Base-by-base conservation (phyloP, 768 basidiomycete genomes). In the Strobilomyces echinocephalus region DNA sequence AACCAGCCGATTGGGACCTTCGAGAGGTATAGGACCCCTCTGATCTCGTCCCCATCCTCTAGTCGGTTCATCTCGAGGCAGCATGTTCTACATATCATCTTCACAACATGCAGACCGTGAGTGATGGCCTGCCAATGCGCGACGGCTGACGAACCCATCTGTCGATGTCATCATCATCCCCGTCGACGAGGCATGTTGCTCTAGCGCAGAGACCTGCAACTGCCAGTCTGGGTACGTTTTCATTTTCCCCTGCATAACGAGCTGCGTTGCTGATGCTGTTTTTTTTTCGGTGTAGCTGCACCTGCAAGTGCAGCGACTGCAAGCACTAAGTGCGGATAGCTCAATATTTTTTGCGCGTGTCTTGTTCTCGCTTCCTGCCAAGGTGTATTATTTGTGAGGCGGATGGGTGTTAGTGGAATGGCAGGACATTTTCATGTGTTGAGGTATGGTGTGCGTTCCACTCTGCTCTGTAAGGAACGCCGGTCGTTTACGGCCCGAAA, bases 161-260 rank as follows among this genome's bases (percentile, higher is more conserved):
- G 20, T 18, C n/a, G 30, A 8, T 8, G 24, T 51, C 46, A 49
- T n/a, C 46, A 31, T 60, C 15, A 40, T 52, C 49, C 63, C 49
- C 21, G 57, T 62, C 11, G 54, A 63, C 55, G 49, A 61, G 39
- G 55, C 63, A 21, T 63, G 63, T 57, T 64, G 63, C 48, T 43
- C 46, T 21, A 10, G 46, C 18, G 9, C 42, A 34, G 18, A 42
- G 0, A 11, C 16, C 4, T 65, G 63, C 53, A 50, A 20, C 11
- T 64, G 63, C 53, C 30, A 41, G 34, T 52, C 60, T 2, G 39
- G 24, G 63, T 44, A 51, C 31, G 40, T 15, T 24, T 46, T 43
- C 15, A 30, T 56, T 36, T 21, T 50, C 39, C n/a, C 16, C 21
- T 28, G 15, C 33, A n/a, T n/a, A 4, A 35, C 10, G 20, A 11